Evolutionary conservation across 108 stramenopile genomes (phyloP).

Genomic region (Discostella pseudostelligera): DNA sequence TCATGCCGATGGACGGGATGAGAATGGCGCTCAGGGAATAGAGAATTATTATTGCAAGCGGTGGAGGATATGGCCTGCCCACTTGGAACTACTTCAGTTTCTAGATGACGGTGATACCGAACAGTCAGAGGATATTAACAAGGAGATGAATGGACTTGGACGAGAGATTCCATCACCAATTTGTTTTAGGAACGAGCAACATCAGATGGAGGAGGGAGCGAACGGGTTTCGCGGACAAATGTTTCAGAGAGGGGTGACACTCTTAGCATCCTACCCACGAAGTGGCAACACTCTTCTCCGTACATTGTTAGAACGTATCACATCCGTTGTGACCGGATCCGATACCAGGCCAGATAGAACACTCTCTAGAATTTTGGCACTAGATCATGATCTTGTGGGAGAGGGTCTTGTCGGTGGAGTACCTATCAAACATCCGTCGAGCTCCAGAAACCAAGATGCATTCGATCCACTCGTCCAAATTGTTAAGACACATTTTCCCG

Average conservation of each 20-base stretch:
- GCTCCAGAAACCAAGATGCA: constrained; percentile 39
- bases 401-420: constrained; percentile 69
- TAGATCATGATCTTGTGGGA: constrained; percentile 69
- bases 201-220: not conserved
- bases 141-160: not conserved
- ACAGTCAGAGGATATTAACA: not conserved
- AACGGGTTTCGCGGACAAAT: too few relatives aligned
- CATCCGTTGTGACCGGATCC: constrained; percentile 87
- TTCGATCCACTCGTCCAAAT: constrained; percentile 34
- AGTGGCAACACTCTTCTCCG: constrained; percentile 88
- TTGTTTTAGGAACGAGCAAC: constrained; percentile 9
- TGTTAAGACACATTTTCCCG: constrained; percentile 96
- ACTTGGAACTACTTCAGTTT: constrained; percentile 49
- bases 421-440: not conserved
- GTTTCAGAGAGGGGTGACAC: constrained; percentile 40
- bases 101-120: constrained; percentile 4
- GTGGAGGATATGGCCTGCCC: constrained; percentile 28
- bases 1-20: constrained; percentile 6
- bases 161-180: constrained; percentile 18
- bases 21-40: not conserved
- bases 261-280: constrained; percentile 87
- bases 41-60: not conserved
- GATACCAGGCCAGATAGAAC: constrained; percentile 90
- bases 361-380: constrained; percentile 65
- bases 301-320: constrained; percentile 71